phyloP scores from a whole-genome alignment of 2,329 filamentous ascomycete genomes.

The Xylaria sp. region DNA sequence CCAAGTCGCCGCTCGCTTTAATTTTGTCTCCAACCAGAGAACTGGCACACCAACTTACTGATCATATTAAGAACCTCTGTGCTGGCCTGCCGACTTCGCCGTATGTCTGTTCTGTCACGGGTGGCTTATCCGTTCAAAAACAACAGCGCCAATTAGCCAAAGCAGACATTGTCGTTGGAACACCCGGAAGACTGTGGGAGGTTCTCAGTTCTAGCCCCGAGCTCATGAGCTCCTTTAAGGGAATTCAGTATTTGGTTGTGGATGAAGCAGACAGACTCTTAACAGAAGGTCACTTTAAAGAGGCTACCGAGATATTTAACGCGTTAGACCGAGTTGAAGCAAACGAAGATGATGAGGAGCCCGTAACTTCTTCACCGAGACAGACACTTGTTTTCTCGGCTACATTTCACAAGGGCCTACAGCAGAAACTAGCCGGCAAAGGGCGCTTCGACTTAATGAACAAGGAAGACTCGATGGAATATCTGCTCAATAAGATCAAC shows the following conservation, averaged over 20 bases:
- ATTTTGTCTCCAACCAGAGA: constrained; percentile 92
- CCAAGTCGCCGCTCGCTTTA: constrained; percentile 67
- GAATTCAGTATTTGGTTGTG: constrained; percentile 81
- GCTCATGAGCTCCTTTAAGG: constrained; percentile 69
- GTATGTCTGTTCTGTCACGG: constrained; percentile 85
- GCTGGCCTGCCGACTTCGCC: constrained; percentile 61
- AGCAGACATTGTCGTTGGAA: constrained; percentile 91
- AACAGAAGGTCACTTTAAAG: constrained; percentile 93
- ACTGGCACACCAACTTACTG: constrained; percentile 85
- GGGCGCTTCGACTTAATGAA: constrained; percentile 67
- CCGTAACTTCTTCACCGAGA: constrained; percentile 52
- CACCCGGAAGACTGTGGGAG: constrained; percentile 93
- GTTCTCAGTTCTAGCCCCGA: constrained; percentile 77
- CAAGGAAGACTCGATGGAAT: constrained; percentile 85
- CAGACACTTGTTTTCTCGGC: constrained; percentile 97
- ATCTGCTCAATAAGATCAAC: constrained; percentile 85
- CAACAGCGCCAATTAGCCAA: constrained; percentile 82
- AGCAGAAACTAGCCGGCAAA: constrained; percentile 87
- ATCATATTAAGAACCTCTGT: constrained; percentile 79
- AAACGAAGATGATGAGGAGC: constrained; percentile 52
- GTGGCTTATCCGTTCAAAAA: constrained; percentile 91
- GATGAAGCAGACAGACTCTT: constrained; percentile 93
- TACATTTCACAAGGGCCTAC: constrained; percentile 88
- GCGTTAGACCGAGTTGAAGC: constrained; percentile 72
- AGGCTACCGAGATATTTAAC: constrained; percentile 84